These are phyloP conservation scores for Lachancea mirantina DNA, from an alignment of 805 yeast genomes.

Conservation along the genomic window DNA sequence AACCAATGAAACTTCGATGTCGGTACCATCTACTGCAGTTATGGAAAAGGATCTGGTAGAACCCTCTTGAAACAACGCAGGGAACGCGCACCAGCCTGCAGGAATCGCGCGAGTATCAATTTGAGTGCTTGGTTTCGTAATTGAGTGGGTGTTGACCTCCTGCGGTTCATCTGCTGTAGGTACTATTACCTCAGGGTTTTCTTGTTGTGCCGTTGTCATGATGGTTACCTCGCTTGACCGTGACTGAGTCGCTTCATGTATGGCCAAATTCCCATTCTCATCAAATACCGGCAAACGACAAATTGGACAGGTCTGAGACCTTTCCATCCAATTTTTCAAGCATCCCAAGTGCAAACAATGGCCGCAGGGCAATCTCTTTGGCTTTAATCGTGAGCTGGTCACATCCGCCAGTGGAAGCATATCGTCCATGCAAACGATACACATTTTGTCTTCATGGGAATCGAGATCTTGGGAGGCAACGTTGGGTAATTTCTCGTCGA, in stretches of 20 bases:
- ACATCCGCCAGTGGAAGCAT: slow-evolving; percentile 42
- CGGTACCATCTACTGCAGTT: not conserved
- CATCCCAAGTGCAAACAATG: slow-evolving; percentile 89
- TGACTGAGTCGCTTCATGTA: no score
- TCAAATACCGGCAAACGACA: slow-evolving; percentile 68
- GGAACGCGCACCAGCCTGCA: slow-evolving; percentile 16
- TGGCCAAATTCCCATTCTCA: slow-evolving; percentile 22
- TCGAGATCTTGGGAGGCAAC: slow-evolving; percentile 59
- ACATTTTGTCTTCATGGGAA: slow-evolving; percentile 52
- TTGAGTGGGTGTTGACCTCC: no score
- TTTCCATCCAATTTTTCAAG: slow-evolving; percentile 84
- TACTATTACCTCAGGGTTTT: no score
- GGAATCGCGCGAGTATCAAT: not conserved
- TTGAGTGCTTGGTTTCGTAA: no score
- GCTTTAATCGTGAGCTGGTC: slow-evolving; percentile 41
- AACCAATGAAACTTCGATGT: no score
- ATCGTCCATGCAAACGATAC: slow-evolving; percentile 91
- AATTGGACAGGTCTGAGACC: slow-evolving; percentile 89
- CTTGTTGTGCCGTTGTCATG: no score
- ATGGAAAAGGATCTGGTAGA: not conserved
- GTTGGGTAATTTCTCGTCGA: slow-evolving; percentile 55
- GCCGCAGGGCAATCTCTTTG: slow-evolving; percentile 75
- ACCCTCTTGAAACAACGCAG: slow-evolving; percentile 5
- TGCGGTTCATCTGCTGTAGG: no score
- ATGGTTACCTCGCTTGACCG: no score